Evolutionary conservation across 2,329 filamentous ascomycete genomes (phyloP), one percentile per base, ranked within the genome.

Genomic region (Alternaria burnsii): DNA sequence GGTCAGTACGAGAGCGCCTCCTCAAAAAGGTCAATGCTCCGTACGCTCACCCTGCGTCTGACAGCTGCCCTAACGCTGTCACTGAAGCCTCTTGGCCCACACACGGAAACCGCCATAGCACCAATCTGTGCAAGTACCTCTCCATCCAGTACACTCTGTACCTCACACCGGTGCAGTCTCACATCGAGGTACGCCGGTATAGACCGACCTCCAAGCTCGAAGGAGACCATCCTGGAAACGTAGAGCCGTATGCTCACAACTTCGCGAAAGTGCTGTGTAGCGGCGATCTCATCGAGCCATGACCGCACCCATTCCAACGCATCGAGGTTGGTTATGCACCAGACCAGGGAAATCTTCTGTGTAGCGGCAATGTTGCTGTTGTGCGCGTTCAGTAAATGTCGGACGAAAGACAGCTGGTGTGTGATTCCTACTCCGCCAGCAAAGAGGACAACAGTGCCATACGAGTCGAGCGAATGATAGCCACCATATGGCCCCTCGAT

Each of bases 341-440:
- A 97, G 56, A 97, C 86, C 2, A 97, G 87, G 1, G 89, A 90
- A 52, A 97, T 80, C 36, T 89, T 88, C 44, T 92, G 88, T 3
- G 91, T 91, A 1, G 94, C 93, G 30, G 92, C 87, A 0, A 88
- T 92, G 55, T 62, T 88, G 87, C 90, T 76, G 82, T 82, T 82
- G 83, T 86, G 65, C 78, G 82, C 79, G 4, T 69, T 69, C 14
- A 82, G 78, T 10, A 82, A 71, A 52, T 94, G 89, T 55, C 87
- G 89, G 7, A 97, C 85, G 76, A 95, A 96, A 11, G 92, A 91
- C 20, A 97, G 86, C 75, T 96, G 92, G 76, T 97, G 94, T 0
- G 94, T 97, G 78, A 98, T 97, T 58, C 94, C 94, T 3, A 94
- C 92, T 43, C 94, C 91, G 52, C 92, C 93, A 4, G 93, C 93